phyloP scores from a whole-genome alignment of 768 basidiomycete species.

The Pulveroboletus sp. region DNA sequence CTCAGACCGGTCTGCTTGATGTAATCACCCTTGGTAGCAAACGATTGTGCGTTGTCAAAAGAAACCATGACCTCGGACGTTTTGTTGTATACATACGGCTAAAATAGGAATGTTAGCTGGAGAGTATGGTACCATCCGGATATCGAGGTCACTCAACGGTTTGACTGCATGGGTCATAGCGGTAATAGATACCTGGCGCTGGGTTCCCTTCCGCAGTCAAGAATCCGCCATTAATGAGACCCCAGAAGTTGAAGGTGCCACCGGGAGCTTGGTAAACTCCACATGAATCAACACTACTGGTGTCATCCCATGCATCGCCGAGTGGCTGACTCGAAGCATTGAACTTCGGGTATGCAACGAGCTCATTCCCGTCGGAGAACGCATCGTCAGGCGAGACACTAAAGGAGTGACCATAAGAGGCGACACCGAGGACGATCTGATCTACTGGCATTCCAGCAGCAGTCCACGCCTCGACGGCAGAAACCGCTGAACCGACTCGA shows the following conservation, averaged over 20 bases:
- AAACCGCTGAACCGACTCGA: slow-evolving; percentile 69
- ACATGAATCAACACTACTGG: too few species aligned
- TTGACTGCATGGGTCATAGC: too few species aligned
- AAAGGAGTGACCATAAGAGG: slow-evolving; percentile 80
- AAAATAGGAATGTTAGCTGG: neutral
- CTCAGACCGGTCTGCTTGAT: slow-evolving; percentile 38
- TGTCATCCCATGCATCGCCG: too few species aligned
- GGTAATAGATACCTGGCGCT: slow-evolving; percentile 33
- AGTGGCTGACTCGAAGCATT: too few species aligned
- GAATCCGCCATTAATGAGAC: too few species aligned
- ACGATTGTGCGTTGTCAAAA: slow-evolving; percentile 59
- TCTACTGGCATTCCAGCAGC: slow-evolving; percentile 65
- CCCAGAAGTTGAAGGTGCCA: too few species aligned
- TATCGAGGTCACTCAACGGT: too few species aligned
- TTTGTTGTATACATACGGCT: slow-evolving; percentile 65
- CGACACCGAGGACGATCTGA: slow-evolving; percentile 76
- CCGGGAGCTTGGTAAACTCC: too few species aligned
- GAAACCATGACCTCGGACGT: slow-evolving; percentile 40
- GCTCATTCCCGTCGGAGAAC: slow-evolving; percentile 24
- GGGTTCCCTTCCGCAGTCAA: slow-evolving; percentile 29
- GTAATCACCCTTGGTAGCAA: slow-evolving; percentile 55
- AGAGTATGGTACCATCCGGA: too few species aligned
- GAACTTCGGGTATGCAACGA: too few species aligned
- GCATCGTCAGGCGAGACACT: slow-evolving; percentile 36
- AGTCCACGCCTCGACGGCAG: slow-evolving; percentile 69